phyloP scores from a whole-genome alignment of 805 yeast genomes.

The Wickerhamiella nectarea region DNA sequence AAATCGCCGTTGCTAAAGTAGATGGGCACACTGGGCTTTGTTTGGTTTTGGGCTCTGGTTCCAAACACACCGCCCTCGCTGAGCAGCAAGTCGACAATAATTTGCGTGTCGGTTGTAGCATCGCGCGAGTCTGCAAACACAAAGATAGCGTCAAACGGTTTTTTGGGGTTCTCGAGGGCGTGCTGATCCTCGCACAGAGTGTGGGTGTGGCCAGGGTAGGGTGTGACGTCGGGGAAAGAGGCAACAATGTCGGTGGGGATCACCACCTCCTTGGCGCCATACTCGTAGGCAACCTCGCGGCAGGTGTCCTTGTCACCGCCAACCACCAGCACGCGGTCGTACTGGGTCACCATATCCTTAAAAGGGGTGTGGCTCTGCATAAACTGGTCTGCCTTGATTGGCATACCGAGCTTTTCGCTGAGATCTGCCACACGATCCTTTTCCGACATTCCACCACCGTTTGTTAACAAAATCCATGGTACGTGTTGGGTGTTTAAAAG shows the following conservation, averaged over 20 bases:
- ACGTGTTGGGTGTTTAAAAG: constrained; percentile 63
- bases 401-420: constrained; percentile 42
- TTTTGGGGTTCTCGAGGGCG: constrained; percentile 47
- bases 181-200: constrained; percentile 40
- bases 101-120: constrained; percentile 75
- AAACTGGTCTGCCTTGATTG: constrained; percentile 61
- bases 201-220: constrained; percentile 65
- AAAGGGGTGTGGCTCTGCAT: constrained; percentile 92
- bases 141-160: constrained; percentile 62
- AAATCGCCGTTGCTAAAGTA: constrained; percentile 87
- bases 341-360: constrained; percentile 58
- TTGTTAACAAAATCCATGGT: constrained; percentile 77
- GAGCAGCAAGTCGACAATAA: constrained; percentile 65
- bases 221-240: constrained; percentile 78
- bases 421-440: constrained; percentile 58
- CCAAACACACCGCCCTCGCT: constrained; percentile 76
- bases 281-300: constrained; percentile 65
- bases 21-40: constrained; percentile 65
- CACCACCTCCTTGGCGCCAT: constrained; percentile 72
- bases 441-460: constrained; percentile 87
- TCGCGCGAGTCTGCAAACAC: constrained; percentile 87
- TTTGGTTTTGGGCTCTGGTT: constrained; percentile 38
- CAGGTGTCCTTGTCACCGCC: constrained; percentile 84
- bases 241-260: constrained; percentile 72
- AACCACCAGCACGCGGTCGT: constrained; percentile 66